Conservation (phyloP, 345 rosid species). For the Hibiscus tridactylites region DNA sequence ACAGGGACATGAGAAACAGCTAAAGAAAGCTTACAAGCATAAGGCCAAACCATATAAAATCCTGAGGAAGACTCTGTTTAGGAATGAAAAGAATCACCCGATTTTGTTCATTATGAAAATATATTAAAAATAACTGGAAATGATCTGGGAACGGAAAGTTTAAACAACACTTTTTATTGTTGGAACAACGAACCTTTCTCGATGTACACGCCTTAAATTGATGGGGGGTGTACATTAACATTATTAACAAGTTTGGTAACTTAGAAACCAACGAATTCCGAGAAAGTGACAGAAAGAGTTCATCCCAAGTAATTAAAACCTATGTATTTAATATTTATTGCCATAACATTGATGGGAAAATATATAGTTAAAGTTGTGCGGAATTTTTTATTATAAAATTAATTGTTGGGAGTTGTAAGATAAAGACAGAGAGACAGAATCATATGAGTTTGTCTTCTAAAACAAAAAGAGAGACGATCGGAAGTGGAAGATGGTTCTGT, state of each 20-base stretch:
- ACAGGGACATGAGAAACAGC: not conserved
- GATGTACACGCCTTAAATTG: not conserved
- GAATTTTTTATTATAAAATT: not conserved
- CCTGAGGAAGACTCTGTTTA: not conserved
- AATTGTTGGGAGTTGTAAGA: not conserved
- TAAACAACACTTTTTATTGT: not conserved
- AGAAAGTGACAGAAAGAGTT: constrained; percentile 7
- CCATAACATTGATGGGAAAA: not conserved
- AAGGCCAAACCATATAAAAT: not conserved
- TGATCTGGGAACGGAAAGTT: constrained; percentile 9
- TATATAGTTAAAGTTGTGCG: not conserved
- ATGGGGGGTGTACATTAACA: no score
- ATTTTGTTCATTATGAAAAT: not conserved
- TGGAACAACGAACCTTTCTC: not conserved
- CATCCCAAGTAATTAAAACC: not conserved
- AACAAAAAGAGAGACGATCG: not conserved
- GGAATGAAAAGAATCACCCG: no score
- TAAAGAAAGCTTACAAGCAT: not conserved
- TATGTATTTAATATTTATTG: not conserved
- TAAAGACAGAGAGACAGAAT: constrained; percentile 9
- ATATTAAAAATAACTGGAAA: not conserved
- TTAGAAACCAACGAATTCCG: not conserved
- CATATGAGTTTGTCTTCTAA: constrained; percentile 14
- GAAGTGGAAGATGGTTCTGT: not conserved
- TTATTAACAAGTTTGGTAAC: no score